Percentiles rank a stretch among this genome's conserved stretches.
Conservation (phyloP, 106 monocot species). For the Acorus gramineus region DNA sequence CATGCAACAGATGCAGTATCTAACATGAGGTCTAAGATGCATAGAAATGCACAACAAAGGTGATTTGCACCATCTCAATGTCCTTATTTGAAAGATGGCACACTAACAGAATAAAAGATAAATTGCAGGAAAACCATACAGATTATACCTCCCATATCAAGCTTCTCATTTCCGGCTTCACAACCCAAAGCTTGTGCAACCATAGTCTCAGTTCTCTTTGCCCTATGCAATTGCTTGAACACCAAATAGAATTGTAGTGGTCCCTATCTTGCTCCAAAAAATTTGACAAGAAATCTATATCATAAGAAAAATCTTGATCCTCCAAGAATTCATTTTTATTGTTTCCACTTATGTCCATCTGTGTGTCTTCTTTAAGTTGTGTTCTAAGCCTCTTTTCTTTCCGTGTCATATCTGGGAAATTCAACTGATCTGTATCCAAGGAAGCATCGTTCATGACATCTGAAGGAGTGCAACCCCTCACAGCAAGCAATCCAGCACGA, state of each 20-base stretch:
- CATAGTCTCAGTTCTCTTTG: conserved; percentile 88
- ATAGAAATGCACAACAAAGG: no score
- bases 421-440: conserved; percentile 14
- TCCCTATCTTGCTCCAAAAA: conserved; percentile 74
- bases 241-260: conserved; percentile 73
- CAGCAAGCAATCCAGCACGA: conserved; percentile 88
- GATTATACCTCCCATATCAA: conserved; percentile 74
- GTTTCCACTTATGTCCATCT: neutral
- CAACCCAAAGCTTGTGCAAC: conserved; percentile 81
- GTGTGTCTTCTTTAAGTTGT: conserved; percentile 5
- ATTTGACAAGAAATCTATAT: conserved; percentile 63
- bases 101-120: no score
- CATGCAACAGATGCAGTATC: no score
- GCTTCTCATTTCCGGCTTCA: conserved; percentile 56
- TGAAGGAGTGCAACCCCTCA: conserved; percentile 20
- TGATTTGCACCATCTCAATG: no score
- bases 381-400: conserved; percentile 53
- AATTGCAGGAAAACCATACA: no score
- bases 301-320: conserved; percentile 55
- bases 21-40: no score
- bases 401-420: conserved; percentile 32
- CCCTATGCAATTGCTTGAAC: conserved; percentile 79
- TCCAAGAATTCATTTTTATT: conserved; percentile 3
- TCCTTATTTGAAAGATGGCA: no score
- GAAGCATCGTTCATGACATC: conserved; percentile 6